Base-by-base conservation (phyloP, 2,329 filamentous ascomycete species). In the Rhynchosporium secalis region DNA sequence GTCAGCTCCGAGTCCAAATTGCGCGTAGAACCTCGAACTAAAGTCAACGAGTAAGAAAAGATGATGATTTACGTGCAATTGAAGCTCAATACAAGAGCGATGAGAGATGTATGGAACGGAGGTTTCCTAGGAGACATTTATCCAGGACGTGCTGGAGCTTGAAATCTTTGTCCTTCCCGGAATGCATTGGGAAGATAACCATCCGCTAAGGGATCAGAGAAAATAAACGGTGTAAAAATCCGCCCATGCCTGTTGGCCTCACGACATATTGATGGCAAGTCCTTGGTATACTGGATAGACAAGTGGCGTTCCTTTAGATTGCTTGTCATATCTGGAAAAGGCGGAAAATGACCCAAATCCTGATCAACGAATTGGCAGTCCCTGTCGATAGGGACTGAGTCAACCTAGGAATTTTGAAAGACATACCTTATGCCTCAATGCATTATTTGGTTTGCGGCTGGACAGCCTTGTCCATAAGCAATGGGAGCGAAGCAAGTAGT, bases 151-250 rank as follows among this genome's bases (percentile, higher is more conserved):
- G 41, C 29, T 46, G 55, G 43, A 57, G 29, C 55, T 26, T 10
- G 40, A 38, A n/a, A 20, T 20, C 20, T 20, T 20, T 20, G 20
- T 20, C 20, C 20, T 20, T 20, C 20, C 1, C 20, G 20, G 20
- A 48, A 38, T 57, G 28, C 46, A 45, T 29, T 28, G 26, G 31
- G 38, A 29, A 26, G 41, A 43, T 13, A 43, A 20, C 20, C 20
- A 20, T 20, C 20, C 13, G 20, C 12, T 40, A 5, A 43, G 41
- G 40, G 33, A 58, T 15, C 20, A 55, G 26, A 46, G 60, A 61
- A 56, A 46, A 46, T 72, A 72, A 64, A 20, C 20, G 20, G 20
- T 20, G 20, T 20, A 75, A 73, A 66, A 68, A 52, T 46, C 45
- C 40, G 12, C 26, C 59, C 61, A 63, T 63, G 61, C 56, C 55